A percentile compares a stretch with the other conserved stretches of the same genome.
These are phyloP conservation scores for Neurospora pannonica DNA, from an alignment of 495 filamentous ascomycete genomes.

Conservation along the genomic window DNA sequence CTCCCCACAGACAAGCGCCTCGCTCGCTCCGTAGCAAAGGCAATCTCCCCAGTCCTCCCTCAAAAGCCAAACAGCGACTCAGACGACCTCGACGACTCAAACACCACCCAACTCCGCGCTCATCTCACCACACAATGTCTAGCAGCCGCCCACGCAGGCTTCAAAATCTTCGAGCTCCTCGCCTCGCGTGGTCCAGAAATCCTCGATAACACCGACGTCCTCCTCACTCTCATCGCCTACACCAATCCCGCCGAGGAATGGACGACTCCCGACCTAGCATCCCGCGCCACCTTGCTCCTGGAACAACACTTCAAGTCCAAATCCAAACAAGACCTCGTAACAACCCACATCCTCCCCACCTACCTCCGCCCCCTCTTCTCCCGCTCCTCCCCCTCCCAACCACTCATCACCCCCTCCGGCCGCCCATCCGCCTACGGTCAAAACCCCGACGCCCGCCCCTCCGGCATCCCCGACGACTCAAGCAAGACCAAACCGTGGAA, in stretches of 20 bases:
- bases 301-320: slow-evolving; percentile 22
- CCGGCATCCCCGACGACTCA: slow-evolving; percentile 33
- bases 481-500: slow-evolving; percentile 69
- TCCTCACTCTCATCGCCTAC: slow-evolving; percentile 34
- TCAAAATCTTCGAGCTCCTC: slow-evolving; percentile 9
- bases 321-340: slow-evolving; percentile 26
- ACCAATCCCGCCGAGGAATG: slow-evolving; percentile 44
- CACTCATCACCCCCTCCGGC: slow-evolving; percentile 46
- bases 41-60: slow-evolving; percentile 7
- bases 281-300: slow-evolving; percentile 33
- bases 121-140: not conserved
- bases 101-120: not conserved
- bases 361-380: slow-evolving; percentile 63
- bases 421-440: slow-evolving; percentile 21
- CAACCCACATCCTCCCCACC: slow-evolving; percentile 43
- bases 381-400: slow-evolving; percentile 45
- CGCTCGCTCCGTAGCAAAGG: slow-evolving; percentile 1
- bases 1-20: not conserved
- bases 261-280: slow-evolving; percentile 30
- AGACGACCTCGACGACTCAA: not conserved
- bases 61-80: not conserved
- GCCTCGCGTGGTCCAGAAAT: not conserved
- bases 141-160: slow-evolving; percentile 1
- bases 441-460: slow-evolving; percentile 16
- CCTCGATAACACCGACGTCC: slow-evolving; percentile 5